These are phyloP conservation scores for Ophiosphaerella korrae DNA, from an alignment of 2,329 filamentous ascomycete species.

Conservation along the genomic window DNA sequence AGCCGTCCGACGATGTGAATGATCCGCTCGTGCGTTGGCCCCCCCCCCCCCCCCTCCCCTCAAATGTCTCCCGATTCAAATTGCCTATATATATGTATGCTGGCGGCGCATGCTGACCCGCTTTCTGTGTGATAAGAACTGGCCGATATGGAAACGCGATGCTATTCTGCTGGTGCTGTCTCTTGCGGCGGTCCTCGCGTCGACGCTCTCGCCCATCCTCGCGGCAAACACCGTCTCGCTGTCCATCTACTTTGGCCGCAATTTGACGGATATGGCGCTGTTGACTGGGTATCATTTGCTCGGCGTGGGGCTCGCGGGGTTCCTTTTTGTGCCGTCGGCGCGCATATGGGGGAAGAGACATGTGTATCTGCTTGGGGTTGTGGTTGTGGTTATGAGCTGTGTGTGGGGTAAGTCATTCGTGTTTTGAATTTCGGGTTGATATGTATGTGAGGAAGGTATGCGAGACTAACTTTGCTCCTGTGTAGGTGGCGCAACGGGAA, in stretches of 20 bases:
- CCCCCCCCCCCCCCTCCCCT: too few relatives aligned
- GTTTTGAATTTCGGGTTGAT: too few relatives aligned
- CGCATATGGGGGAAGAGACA: constrained; percentile 94
- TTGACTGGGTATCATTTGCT: constrained; percentile 87
- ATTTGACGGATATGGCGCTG: constrained; percentile 77
- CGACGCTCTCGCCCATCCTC: constrained; percentile 82
- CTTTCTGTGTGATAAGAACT: constrained; percentile 63
- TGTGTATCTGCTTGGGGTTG: constrained; percentile 76
- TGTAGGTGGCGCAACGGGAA: constrained; percentile 62
- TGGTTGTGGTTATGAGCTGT: constrained; percentile 74
- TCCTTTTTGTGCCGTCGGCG: constrained; percentile 85
- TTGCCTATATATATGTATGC: not conserved
- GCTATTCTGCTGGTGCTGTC: constrained; percentile 79
- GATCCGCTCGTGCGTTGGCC: constrained; percentile 71
- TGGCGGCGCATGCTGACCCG: not conserved
- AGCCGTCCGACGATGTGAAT: constrained; percentile 88
- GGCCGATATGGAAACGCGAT: constrained; percentile 87
- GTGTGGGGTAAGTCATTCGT: constrained; percentile 65
- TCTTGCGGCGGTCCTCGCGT: constrained; percentile 79
- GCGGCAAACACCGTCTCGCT: constrained; percentile 86
- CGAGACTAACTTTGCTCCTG: too few relatives aligned
- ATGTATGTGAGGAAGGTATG: too few relatives aligned
- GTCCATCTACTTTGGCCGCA: constrained; percentile 65
- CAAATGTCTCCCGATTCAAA: too few relatives aligned
- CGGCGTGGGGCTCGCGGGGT: constrained; percentile 78